Evolutionary conservation across 2,329 filamentous ascomycete genomes (phyloP), one percentile per base, ranked within the genome.

Genomic region (Chalaropsis ovoidea): DNA sequence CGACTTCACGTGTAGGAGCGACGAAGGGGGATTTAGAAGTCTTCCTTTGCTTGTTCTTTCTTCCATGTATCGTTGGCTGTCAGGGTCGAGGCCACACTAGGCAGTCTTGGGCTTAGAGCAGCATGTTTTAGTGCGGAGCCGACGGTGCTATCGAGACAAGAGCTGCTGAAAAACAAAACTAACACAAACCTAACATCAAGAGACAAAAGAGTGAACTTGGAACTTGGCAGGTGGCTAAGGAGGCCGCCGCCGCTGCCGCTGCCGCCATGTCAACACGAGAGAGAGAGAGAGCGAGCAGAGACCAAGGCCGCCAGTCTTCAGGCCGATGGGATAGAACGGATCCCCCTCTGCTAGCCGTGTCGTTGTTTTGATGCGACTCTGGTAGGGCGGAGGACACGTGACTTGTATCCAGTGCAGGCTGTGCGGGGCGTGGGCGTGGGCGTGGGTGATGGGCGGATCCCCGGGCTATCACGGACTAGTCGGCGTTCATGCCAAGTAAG

Each of bases 131-230:
- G 52, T 35, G 22, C 17, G 54, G 31, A 58, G 54, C 54, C 54
- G 27, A 58, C 8, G 17, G 27, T 17, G 24, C 27, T n/a, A 58
- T 39, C 27, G 8, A 8, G 24, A 58, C 54, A 58, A 58, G 54
- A 58, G 54, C 27, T 39, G 54, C 54, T 58, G 54, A 58, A 58
- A 58, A 19, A 39, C 17, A 58, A 58, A 35, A 58, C 52, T 35
- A 58, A 24, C 22, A 52, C 24, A 27, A 52, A 8, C 19, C 19
- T 15, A 24, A 52, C 10, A 52, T 52, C 19, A 19, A 52, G 13
- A 35, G 52, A 31, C 52, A 58, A 35, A 11, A n/a, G 11, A 58
- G 31, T 27, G 47, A 52, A 24, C 19, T 52, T 19, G 22, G 19
- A 22, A 24, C 47, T 58, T 58, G 27, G 52, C 24, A 58, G 54